These are phyloP conservation scores for Talaromyces pinophilus DNA, from an alignment of 2,329 filamentous ascomycete genomes.

Conservation along the genomic window DNA sequence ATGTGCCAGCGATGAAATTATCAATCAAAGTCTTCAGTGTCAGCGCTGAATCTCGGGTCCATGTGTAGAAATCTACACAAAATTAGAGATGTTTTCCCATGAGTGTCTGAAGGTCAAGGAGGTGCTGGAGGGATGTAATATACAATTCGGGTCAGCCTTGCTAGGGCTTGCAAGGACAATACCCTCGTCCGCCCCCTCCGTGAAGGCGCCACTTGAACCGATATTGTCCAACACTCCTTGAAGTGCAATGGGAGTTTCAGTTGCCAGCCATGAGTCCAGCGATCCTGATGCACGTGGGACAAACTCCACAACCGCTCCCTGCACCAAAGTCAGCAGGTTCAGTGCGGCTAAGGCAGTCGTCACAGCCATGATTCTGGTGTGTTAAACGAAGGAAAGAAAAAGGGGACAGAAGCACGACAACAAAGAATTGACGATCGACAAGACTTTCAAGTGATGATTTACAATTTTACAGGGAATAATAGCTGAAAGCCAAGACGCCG, in stretches of 20 bases:
- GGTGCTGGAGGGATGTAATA: constrained; percentile 24
- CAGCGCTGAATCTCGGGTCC: constrained; percentile 75
- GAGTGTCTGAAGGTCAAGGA: not conserved
- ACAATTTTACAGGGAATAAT: not conserved
- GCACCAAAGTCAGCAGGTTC: constrained; percentile 23
- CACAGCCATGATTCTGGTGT: constrained; percentile 2
- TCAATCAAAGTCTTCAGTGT: constrained; percentile 70
- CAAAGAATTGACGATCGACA: not conserved
- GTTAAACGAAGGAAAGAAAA: not conserved
- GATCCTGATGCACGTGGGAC: constrained; percentile 24
- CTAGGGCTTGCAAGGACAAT: constrained; percentile 61
- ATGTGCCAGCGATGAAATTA: constrained; percentile 60
- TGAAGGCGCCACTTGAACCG: constrained; percentile 54
- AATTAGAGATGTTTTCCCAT: not conserved
- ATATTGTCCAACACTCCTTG: constrained; percentile 59
- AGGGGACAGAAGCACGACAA: not conserved
- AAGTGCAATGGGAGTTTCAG: constrained; percentile 53
- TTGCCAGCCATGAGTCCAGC: constrained; percentile 44
- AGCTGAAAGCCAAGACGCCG: not conserved
- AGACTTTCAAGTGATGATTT: not conserved
- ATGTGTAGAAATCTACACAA: constrained; percentile 69
- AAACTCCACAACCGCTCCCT: constrained; percentile 10
- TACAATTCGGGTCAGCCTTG: constrained; percentile 56
- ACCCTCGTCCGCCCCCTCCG: constrained; percentile 52
- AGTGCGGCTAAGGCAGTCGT: constrained; percentile 15